Base-by-base conservation (phyloP, 140 eudicot species). In the Bidens hawaiensis region DNA sequence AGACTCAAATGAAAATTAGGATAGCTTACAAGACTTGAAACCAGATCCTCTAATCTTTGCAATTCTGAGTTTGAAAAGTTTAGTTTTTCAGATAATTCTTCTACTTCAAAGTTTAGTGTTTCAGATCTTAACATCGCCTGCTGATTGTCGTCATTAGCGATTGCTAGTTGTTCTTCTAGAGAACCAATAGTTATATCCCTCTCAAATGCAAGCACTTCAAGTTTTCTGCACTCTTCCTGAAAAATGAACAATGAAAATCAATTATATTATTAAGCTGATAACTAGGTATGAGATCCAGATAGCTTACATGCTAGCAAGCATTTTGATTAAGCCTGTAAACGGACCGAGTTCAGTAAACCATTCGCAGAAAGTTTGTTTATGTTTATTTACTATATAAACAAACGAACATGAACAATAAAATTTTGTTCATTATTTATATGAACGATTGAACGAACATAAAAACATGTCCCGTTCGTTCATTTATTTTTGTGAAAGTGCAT, bases 201-300 rank as follows among this genome's bases (percentile, higher is more conserved):
- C 75, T 93, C 97, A 78, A 93, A 93, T 36, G 95, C 95, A 23
- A 93, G 95, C 70, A 93, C 95, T 77, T 93, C 99, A 53, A 88
- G 79, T 56, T 78, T 93, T 72, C 52, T 77, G 72, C 79, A 88
- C 47, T 88, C 97, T 64, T 85, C 95, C 96, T 91, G 59, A 57
- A 69, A 41, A 49, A 18, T 14, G 28, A 72, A 17, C 64, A 58
- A 18, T 34, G 19, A 2, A 10, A 33, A 34, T 58, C 46, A 57
- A 57, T 18, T 57, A 31, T 33, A 41, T n/a, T 17, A 36, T 34
- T 58, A 27, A 58, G 26, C 46, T 31, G 27, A 57, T 33, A 31
- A 30, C 26, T 57, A 9, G 27, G 16, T 9, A 31, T 19, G 10
- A 57, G 11, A 57, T 30, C 43, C 43, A 54, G 40, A 54, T 56